Evolutionary conservation across 352 stramenopile genomes (phyloP).

Genomic region (Pythium coloratum): DNA sequence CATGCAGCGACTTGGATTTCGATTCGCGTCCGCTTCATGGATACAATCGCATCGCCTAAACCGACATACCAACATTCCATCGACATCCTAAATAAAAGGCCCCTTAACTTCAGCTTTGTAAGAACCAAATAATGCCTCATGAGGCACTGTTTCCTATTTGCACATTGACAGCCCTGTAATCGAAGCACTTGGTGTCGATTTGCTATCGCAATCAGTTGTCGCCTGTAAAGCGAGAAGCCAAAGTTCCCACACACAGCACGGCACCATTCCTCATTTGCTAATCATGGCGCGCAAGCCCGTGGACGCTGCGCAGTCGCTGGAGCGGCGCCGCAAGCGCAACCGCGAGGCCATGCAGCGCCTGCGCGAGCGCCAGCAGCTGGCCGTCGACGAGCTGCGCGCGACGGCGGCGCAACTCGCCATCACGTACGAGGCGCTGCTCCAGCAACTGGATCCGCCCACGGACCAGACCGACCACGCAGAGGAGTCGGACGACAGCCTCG

Average conservation of each 20-base stretch:
- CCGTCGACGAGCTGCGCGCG: slow-evolving; percentile 38
- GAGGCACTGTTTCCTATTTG: not conserved
- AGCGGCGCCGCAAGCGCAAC: slow-evolving; percentile 52
- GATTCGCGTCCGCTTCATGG: not conserved
- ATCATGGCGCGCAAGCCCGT: slow-evolving; percentile 1
- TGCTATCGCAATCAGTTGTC: not conserved
- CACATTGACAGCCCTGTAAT: not conserved
- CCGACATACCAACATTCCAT: not conserved
- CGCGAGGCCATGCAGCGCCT: slow-evolving; percentile 63
- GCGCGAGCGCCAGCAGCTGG: slow-evolving; percentile 42
- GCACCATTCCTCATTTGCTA: not conserved
- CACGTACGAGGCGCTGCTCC: slow-evolving; percentile 34
- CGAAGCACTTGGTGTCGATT: not conserved
- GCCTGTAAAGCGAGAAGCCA: not conserved
- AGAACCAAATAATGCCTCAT: not conserved
- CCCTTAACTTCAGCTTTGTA: not conserved
- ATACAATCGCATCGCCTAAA: not conserved
- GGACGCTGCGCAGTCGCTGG: slow-evolving; percentile 31
- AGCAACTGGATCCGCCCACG: not conserved
- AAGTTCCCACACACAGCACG: not conserved
- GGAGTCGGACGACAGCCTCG: not conserved
- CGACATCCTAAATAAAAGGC: not conserved
- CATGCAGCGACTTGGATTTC: not conserved
- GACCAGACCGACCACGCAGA: not conserved
- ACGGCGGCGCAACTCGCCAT: slow-evolving; percentile 36